Conservation (phyloP, 2,329 filamentous ascomycete genomes). For the Tolypocladium tundrense region DNA sequence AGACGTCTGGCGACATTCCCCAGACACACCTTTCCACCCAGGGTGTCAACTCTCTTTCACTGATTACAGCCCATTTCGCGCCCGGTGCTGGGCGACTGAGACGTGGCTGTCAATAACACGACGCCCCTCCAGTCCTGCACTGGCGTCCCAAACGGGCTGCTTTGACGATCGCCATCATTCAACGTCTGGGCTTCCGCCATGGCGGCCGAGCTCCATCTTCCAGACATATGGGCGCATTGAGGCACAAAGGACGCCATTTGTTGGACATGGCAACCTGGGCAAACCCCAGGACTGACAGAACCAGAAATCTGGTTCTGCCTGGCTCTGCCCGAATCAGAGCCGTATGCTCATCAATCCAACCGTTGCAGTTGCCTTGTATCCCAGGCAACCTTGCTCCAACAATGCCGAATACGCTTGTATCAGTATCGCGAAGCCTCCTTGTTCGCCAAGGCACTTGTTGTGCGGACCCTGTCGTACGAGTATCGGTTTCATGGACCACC, state of each 20-base stretch:
- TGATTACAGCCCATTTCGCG: background rate
- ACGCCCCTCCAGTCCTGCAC: background rate
- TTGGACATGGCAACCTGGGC: background rate
- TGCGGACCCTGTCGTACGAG: background rate
- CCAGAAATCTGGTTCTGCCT: background rate
- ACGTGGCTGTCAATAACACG: background rate
- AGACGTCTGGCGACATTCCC: background rate
- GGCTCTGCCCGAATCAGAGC: background rate
- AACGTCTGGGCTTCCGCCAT: background rate
- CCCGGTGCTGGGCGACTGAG: background rate
- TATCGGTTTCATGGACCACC: background rate
- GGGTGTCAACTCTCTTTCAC: background rate
- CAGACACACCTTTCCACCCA: background rate
- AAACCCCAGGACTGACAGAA: background rate
- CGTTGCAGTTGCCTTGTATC: background rate
- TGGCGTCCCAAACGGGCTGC: background rate
- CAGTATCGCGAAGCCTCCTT: background rate
- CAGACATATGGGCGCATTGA: background rate
- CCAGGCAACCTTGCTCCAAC: background rate
- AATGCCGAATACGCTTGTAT: background rate
- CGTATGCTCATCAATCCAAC: no score
- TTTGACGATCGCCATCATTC: background rate
- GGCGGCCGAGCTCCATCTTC: background rate
- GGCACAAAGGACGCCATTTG: background rate
- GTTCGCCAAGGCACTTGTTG: background rate